Base-by-base conservation (phyloP, 306 rosid species). In the Rosa persica region DNA sequence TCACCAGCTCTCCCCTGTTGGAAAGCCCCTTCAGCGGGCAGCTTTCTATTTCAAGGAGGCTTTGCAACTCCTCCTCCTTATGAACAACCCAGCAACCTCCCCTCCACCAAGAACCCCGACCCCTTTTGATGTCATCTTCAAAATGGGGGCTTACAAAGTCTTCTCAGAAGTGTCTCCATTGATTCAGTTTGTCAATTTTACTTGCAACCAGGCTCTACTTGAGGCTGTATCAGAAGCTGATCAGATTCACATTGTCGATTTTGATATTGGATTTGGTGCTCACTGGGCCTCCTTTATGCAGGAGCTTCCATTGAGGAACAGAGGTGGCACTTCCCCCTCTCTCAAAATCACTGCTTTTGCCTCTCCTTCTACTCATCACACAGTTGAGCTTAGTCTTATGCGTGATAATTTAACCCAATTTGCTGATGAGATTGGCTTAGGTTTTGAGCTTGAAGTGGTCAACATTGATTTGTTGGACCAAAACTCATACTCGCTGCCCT, bases 11-110 rank as follows among this genome's bases (percentile, higher is more conserved):
- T 86, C 89, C 78, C 86, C 85, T 48, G 79, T 83, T 77, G 87
- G 89, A 69, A 82, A 77, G 81, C 89, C 89, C 76, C 84, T 83
- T 12, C 89, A 77, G 51, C 81, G 89, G 89, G 87, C 89, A 74
- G 83, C 89, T 83, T 86, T 80, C 83, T 86, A 86, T 70, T 86
- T 86, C 83, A 86, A 83, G 89, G 89, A 86, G 84, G 89, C 89
- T 65, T 71, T 86, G 74, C 84, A 86, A 60, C 76, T 83, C 25
- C 83, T 82, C 49, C 86, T 83, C 68, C 71, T 74, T 74, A 61
- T 43, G 76, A 73, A 67, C 85, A 82, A 79, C 78, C 80, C 76
- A 13, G 76, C 73, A 8, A 78, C 57, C 70, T 69, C 84, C n/a
- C 76, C 87, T 19, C 82, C 82, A 62, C 73, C 79, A 6, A 66